Evolutionary conservation across 805 yeast genomes (phyloP).

Genomic region (Naumovozyma castellii): DNA sequence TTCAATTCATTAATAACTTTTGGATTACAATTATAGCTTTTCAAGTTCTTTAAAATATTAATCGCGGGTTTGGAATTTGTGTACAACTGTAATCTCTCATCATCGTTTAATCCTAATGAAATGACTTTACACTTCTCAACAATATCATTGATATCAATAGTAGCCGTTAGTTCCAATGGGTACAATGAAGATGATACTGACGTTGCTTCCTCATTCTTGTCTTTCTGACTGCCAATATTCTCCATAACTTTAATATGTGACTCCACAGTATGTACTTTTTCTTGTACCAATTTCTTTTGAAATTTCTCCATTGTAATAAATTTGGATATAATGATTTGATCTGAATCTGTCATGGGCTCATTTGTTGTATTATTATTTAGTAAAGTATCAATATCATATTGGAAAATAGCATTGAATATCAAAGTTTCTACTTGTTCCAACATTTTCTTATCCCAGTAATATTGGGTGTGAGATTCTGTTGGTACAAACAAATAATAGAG

Average conservation of each 20-base stretch:
- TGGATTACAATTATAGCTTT: conserved; percentile 3
- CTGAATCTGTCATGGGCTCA: neutral
- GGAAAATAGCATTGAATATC: conserved; percentile 9
- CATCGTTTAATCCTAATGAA: conserved; percentile 7
- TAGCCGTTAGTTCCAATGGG: neutral
- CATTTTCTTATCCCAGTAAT: neutral
- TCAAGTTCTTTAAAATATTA: conserved; percentile 5
- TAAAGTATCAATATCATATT: conserved; percentile 9
- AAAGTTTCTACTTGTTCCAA: conserved; percentile 4
- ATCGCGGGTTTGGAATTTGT: conserved; percentile 3
- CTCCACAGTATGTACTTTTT: neutral
- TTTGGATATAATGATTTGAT: conserved; percentile 2
- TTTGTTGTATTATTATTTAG: conserved; percentile 4
- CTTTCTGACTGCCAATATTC: neutral
- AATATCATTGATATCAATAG: conserved; percentile 3
- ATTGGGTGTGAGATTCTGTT: neutral
- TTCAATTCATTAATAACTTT: conserved; percentile 2
- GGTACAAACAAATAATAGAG: conserved; percentile 10
- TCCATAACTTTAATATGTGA: neutral
- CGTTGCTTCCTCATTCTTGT: neutral
- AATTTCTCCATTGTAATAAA: conserved; percentile 10
- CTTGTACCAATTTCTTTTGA: conserved; percentile 3
- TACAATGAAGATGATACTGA: neutral
- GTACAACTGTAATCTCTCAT: conserved; percentile 2
- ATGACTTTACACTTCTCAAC: conserved; percentile 3